phyloP scores from a whole-genome alignment of 306 rosid species.

The Malus sieversii region DNA sequence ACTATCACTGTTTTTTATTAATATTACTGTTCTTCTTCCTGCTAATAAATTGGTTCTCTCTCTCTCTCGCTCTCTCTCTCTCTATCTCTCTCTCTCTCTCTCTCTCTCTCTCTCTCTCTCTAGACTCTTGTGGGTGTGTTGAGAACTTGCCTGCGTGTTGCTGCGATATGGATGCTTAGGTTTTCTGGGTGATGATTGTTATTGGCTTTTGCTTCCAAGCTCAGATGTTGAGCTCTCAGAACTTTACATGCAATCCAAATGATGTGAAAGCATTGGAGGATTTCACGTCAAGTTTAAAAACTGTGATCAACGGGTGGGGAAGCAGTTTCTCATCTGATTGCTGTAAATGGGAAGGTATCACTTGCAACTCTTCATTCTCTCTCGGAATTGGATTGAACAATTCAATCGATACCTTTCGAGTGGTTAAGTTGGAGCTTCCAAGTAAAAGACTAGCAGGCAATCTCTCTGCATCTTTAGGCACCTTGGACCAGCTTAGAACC shows the following conservation, averaged over 20 bases:
- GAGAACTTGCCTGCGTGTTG: neutral
- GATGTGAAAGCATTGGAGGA: conserved; percentile 19
- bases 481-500: conserved; percentile 27
- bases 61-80: too few species aligned
- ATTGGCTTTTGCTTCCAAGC: conserved; percentile 14
- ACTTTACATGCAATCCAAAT: conserved; percentile 15
- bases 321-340: conserved; percentile 19
- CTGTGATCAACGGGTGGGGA: conserved; percentile 8
- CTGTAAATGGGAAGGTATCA: conserved; percentile 33
- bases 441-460: conserved; percentile 12
- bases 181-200: conserved; percentile 19
- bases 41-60: too few species aligned
- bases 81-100: too few species aligned
- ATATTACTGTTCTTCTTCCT: too few species aligned
- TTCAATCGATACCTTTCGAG: conserved; percentile 1
- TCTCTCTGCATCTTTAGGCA: conserved; percentile 23
- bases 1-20: too few species aligned
- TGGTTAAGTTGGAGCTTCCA: conserved; percentile 25
- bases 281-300: neutral
- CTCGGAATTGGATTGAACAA: neutral
- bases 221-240: conserved; percentile 6
- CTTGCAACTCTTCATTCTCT: conserved; percentile 19
- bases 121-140: neutral
- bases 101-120: neutral
- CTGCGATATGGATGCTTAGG: conserved; percentile 8